phyloP scores from a whole-genome alignment of 73 alveolate genomes.

The Paramecium biaurelia region DNA sequence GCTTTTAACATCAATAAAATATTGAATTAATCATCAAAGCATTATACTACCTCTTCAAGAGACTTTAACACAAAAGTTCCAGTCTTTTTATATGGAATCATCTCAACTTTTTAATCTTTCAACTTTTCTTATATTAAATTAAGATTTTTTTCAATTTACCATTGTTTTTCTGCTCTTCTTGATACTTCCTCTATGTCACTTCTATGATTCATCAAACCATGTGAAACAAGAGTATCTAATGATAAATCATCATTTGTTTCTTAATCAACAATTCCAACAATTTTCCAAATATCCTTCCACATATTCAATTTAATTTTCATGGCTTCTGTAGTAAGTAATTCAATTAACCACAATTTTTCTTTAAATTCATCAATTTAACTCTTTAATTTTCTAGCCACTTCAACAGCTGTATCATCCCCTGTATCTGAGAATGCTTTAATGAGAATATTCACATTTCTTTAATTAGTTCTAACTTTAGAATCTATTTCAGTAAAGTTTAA shows the following conservation, averaged over 20 bases:
- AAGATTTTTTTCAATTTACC: slow-evolving; percentile 74
- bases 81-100: slow-evolving; percentile 73
- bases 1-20: slow-evolving; percentile 81
- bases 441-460: slow-evolving; percentile 63
- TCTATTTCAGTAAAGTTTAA: slow-evolving; percentile 63
- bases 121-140: slow-evolving; percentile 79
- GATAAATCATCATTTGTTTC: slow-evolving; percentile 76
- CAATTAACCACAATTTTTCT: slow-evolving; percentile 57
- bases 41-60: slow-evolving; percentile 78
- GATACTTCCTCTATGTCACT: slow-evolving; percentile 90
- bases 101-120: slow-evolving; percentile 74
- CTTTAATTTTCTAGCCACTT: slow-evolving; percentile 87
- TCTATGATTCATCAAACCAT: slow-evolving; percentile 77
- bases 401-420: slow-evolving; percentile 81
- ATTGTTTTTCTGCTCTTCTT: slow-evolving; percentile 84
- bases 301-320: slow-evolving; percentile 81
- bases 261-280: slow-evolving; percentile 75
- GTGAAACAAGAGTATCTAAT: slow-evolving; percentile 77
- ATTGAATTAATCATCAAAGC: slow-evolving; percentile 84
- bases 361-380: slow-evolving; percentile 71
- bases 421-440: slow-evolving; percentile 74
- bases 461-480: slow-evolving; percentile 64
- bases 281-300: slow-evolving; percentile 92
- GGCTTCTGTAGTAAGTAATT: slow-evolving; percentile 63
- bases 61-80: slow-evolving; percentile 81